Evolutionary conservation across 2,329 filamentous ascomycete genomes (phyloP).

Genomic region (Chrysoporthe deuterocubensis): DNA sequence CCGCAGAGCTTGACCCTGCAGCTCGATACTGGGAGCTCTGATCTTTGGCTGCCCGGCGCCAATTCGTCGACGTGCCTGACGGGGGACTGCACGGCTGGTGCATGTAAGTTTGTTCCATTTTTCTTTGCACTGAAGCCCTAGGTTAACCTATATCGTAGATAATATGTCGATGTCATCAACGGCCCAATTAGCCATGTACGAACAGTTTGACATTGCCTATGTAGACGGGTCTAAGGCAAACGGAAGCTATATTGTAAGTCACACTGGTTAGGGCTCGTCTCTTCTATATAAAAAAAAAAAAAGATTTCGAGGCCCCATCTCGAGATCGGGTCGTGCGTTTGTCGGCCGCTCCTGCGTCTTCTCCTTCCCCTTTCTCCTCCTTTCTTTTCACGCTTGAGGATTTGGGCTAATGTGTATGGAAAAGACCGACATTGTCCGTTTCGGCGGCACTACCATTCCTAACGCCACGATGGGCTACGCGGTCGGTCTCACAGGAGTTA

Average conservation of each 20-base stretch:
- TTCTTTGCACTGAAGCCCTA: background rate
- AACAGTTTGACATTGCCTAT: background rate
- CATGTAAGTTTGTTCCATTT: conserved; percentile 1
- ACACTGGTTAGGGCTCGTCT: background rate
- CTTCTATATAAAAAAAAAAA: background rate
- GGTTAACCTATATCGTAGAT: background rate
- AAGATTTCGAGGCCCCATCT: no score
- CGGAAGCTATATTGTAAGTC: conserved; percentile 5
- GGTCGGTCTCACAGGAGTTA: background rate
- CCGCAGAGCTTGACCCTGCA: conserved; percentile 4
- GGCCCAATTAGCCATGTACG: background rate
- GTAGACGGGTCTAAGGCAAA: background rate
- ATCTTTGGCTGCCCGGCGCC: conserved; percentile 12
- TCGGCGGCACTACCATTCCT: background rate
- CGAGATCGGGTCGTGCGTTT: background rate
- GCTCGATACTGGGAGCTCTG: conserved; percentile 15
- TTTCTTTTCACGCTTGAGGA: background rate
- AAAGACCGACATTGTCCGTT: background rate
- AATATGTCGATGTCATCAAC: conserved; percentile 3
- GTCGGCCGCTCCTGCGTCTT: no score
- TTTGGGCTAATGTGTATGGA: background rate
- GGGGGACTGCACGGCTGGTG: conserved; percentile 6
- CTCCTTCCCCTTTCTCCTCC: background rate
- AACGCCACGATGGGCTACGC: background rate
- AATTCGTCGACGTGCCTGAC: background rate